These are phyloP conservation scores for Penicillium concentricum DNA, from an alignment of 2,329 filamentous ascomycete genomes.

Conservation along the genomic window DNA sequence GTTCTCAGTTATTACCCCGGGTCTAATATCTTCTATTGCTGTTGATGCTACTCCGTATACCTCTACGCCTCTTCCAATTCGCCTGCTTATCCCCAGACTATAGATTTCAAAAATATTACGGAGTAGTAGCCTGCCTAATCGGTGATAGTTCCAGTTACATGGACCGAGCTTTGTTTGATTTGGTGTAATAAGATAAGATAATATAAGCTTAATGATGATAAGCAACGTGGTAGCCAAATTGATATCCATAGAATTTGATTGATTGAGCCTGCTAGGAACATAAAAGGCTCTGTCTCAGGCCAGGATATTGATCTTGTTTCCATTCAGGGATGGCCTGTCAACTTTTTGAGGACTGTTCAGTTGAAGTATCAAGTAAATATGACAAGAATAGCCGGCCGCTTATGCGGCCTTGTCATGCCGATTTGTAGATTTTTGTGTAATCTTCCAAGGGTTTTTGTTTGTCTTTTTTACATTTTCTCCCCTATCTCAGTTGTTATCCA, in stretches of 20 bases:
- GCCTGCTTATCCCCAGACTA: background rate
- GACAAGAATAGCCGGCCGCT: no score
- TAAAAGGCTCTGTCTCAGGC: background rate
- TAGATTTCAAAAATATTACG: background rate
- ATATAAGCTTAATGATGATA: constrained; percentile 7
- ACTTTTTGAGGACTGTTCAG: background rate
- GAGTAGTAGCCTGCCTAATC: background rate
- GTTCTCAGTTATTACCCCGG: background rate
- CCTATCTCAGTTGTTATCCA: no score
- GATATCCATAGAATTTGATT: background rate
- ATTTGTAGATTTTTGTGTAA: no score
- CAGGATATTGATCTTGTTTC: background rate
- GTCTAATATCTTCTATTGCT: background rate
- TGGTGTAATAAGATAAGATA: background rate
- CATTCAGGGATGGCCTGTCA: background rate
- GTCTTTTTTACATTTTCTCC: no score
- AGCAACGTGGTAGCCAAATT: background rate
- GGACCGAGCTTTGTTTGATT: background rate
- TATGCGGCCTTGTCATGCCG: no score
- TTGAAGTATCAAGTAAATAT: background rate
- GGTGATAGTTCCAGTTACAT: background rate
- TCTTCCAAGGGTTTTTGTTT: no score
- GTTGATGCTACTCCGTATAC: background rate
- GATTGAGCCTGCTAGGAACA: background rate
- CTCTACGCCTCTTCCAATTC: background rate